Conservation (phyloP, 2,329 filamentous ascomycete species). For the Fusarium irregulare region DNA sequence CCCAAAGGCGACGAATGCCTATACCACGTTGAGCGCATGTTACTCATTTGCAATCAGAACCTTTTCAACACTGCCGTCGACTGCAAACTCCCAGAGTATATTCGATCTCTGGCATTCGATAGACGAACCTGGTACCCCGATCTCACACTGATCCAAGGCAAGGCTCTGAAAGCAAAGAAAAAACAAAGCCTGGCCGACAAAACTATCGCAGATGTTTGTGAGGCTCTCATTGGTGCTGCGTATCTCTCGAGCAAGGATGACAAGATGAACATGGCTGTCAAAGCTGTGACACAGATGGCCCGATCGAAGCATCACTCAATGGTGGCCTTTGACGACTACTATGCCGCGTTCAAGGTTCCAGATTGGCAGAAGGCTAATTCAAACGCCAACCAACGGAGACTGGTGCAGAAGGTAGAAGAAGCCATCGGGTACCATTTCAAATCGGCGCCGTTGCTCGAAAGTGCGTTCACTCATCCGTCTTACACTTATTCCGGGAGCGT, state of each 20-base stretch:
- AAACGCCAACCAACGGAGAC: conserved; percentile 75
- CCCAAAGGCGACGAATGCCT: conserved; percentile 85
- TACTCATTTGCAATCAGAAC: conserved; percentile 90
- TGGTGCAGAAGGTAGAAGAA: conserved; percentile 72
- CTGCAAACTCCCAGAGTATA: conserved; percentile 75
- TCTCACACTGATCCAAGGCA: conserved; percentile 78
- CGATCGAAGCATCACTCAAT: conserved; percentile 76
- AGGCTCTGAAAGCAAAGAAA: conserved; percentile 59
- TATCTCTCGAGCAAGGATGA: conserved; percentile 62
- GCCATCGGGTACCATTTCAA: conserved; percentile 73
- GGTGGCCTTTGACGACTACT: conserved; percentile 78
- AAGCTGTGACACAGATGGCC: conserved; percentile 76
- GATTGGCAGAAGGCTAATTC: conserved; percentile 73
- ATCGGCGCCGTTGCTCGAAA: conserved; percentile 80
- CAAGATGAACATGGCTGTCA: conserved; percentile 68
- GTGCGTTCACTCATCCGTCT: conserved; percentile 89
- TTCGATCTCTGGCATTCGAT: conserved; percentile 86
- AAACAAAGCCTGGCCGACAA: conserved; percentile 84
- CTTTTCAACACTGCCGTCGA: conserved; percentile 81
- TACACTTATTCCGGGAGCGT: conserved; percentile 78
- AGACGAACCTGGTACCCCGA: conserved; percentile 90
- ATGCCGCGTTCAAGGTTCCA: conserved; percentile 73
- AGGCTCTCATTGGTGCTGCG: conserved; percentile 91
- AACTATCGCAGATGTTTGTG: conserved; percentile 92
- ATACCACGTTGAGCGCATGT: conserved; percentile 91